Evolutionary conservation across 164 flowering plant species (phyloP).

Genomic region (Houttuynia cordata): DNA sequence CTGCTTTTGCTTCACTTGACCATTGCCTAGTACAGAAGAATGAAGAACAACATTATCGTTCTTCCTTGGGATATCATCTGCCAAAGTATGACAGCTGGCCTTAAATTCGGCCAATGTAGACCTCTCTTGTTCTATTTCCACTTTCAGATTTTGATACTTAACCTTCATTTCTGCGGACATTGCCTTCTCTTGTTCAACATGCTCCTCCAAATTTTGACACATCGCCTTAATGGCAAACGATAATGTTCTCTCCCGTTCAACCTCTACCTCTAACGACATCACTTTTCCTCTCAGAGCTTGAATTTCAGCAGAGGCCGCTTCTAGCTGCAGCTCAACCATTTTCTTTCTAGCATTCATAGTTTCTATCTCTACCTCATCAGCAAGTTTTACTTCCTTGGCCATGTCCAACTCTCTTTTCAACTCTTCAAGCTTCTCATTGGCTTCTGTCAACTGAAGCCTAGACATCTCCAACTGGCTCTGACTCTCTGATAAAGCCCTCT

Average conservation of each 20-base stretch:
- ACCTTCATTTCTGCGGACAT: constrained; percentile 23
- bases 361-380: constrained; percentile 14
- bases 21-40: constrained; percentile 19
- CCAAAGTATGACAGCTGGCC: constrained; percentile 35
- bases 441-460: constrained; percentile 26
- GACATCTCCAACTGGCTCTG: constrained; percentile 24
- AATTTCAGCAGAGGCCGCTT: constrained; percentile 37
- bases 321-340: constrained; percentile 34
- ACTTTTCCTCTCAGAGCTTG: constrained; percentile 29
- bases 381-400: constrained; percentile 34
- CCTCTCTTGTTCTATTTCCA: constrained; percentile 38
- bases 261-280: constrained; percentile 31
- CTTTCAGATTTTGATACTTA: constrained; percentile 40
- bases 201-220: constrained; percentile 46
- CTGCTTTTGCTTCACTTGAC: constrained; percentile 55
- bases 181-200: constrained; percentile 39
- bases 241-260: constrained; percentile 37
- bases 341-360: constrained; percentile 10
- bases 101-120: constrained; percentile 28
- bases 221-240: constrained; percentile 29
- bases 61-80: constrained; percentile 37
- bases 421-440: constrained; percentile 37
- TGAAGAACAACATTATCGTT: constrained; percentile 21
- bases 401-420: constrained; percentile 32
- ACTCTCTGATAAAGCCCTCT: constrained; percentile 29